Base-by-base conservation (phyloP, 2,329 filamentous ascomycete genomes). In the Colletotrichum tanaceti region DNA sequence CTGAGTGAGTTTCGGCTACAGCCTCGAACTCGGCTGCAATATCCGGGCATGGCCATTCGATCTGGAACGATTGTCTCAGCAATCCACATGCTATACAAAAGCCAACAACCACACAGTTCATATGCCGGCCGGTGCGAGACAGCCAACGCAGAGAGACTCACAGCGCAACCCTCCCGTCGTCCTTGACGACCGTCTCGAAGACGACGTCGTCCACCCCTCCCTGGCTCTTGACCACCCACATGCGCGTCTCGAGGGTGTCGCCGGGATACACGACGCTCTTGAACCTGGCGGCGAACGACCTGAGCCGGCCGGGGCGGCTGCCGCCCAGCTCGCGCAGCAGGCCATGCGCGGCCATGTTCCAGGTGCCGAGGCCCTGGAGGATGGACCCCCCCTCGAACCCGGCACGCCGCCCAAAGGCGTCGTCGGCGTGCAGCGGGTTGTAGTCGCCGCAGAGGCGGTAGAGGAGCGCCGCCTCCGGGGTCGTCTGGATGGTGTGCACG, bases 381-480 rank as follows among this genome's bases (percentile, higher is more conserved):
- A 85, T 84, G 4, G 78, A 76, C 1, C 81, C 81, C 44, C n/a
- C n/a, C n/a, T 80, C 80, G 71, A 84, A 84, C 16, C 83, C 83
- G 10, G 81, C 80, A 6, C 76, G 75, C 69, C 74, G 73, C 1
- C 81, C 81, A 49, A 81, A 81, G 18, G 74, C 77, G n/a, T 81
- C 80, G 58, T 81, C 80, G 1, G 78, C 82, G 71, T 84, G 82
- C 53, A 84, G 75, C 7, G 83, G 83, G 68, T 85, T 85, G 72
- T 84, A 85, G 67, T 85, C 83, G 0, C 83, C 83, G 70, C 81
- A 83, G 11, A 85, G 73, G 2, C 82, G 74, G 60, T 84, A 84
- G 0, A 84, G 73, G 2, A 83, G 73, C 0, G 80, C 78, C 5
- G 74, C 74, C 71, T 83, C 81, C 0, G 75, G 74, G 0, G 76